Conservation (phyloP, 2,329 filamentous ascomycete genomes). For the Paraconiothyrium sp. region DNA sequence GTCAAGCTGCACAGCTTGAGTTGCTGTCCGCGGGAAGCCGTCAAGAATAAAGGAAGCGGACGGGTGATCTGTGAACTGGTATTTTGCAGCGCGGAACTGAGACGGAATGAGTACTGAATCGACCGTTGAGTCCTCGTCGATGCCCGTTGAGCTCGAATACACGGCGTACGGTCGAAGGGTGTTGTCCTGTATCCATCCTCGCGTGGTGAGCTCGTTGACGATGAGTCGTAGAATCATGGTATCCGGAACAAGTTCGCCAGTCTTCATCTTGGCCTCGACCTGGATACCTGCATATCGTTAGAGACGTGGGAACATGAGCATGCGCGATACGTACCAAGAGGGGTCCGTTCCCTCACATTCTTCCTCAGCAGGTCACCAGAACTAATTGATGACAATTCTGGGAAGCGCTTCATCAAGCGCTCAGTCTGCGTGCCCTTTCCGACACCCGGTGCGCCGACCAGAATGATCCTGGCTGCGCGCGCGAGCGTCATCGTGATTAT, state of each 20-base stretch:
- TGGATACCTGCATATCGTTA: slow-evolving; percentile 73
- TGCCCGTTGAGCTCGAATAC: slow-evolving; percentile 49
- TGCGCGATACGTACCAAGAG: slow-evolving; percentile 70
- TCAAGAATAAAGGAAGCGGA: slow-evolving; percentile 93
- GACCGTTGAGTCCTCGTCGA: slow-evolving; percentile 44
- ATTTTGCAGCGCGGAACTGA: slow-evolving; percentile 46
- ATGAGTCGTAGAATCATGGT: slow-evolving; percentile 92
- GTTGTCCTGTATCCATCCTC: slow-evolving; percentile 78
- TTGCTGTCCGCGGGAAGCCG: slow-evolving; percentile 89
- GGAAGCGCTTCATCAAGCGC: slow-evolving; percentile 84
- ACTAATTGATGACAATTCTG: slow-evolving; percentile 89
- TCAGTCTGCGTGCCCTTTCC: slow-evolving; percentile 97
- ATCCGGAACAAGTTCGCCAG: slow-evolving; percentile 90
- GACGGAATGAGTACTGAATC: slow-evolving; percentile 56
- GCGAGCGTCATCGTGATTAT: slow-evolving; percentile 40
- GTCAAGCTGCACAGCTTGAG: slow-evolving; percentile 81
- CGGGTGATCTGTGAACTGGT: slow-evolving; percentile 70
- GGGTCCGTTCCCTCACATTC: slow-evolving; percentile 89
- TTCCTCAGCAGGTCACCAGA: slow-evolving; percentile 91
- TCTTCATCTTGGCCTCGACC: slow-evolving; percentile 87
- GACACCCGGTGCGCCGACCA: slow-evolving; percentile 94
- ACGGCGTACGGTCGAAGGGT: slow-evolving; percentile 58
- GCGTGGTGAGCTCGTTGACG: slow-evolving; percentile 83
- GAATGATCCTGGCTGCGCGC: slow-evolving; percentile 88
- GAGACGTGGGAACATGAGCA: slow-evolving; percentile 19